These are phyloP conservation scores for Magnaporthiopsis poae DNA, from an alignment of 2,329 filamentous ascomycete species.

Conservation along the genomic window DNA sequence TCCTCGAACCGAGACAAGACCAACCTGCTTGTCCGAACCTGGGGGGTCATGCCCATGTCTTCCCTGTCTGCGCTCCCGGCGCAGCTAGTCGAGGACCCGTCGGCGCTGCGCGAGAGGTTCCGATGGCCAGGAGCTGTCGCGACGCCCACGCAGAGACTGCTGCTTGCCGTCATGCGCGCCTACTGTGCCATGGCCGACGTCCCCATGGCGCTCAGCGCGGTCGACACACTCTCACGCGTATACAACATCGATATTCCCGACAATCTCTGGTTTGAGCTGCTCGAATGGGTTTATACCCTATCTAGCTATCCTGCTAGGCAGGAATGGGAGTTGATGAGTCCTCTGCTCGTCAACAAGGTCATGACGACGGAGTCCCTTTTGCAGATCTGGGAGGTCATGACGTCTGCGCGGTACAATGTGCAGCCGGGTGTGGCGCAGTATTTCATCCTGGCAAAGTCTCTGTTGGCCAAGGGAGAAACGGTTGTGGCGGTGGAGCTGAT, in stretches of 20 bases:
- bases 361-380: constrained; percentile 35
- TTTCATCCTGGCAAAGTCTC: constrained; percentile 29
- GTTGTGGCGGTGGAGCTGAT: constrained; percentile 19
- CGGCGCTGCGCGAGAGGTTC: neutral
- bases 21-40: constrained; percentile 21
- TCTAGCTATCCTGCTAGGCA: constrained; percentile 26
- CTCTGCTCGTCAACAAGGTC: constrained; percentile 16
- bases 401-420: constrained; percentile 44
- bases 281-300: constrained; percentile 58
- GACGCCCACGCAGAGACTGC: constrained; percentile 46
- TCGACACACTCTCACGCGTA: constrained; percentile 52
- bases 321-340: constrained; percentile 26
- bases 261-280: constrained; percentile 54
- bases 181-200: constrained; percentile 60
- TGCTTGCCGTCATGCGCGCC: constrained; percentile 57
- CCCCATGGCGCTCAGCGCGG: constrained; percentile 43
- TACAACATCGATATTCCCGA: constrained; percentile 49
- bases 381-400: constrained; percentile 51
- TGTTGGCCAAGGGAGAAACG: constrained; percentile 20
- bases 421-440: constrained; percentile 48
- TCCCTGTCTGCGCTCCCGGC: neutral
- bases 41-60: constrained; percentile 9
- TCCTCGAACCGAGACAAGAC: constrained; percentile 25
- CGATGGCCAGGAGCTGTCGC: constrained; percentile 36
- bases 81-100: neutral